Percentiles rank a stretch among this genome's conserved stretches.
These are phyloP conservation scores for Colletotrichum eremochloae DNA, from an alignment of 2,329 filamentous ascomycete genomes.

Conservation along the genomic window DNA sequence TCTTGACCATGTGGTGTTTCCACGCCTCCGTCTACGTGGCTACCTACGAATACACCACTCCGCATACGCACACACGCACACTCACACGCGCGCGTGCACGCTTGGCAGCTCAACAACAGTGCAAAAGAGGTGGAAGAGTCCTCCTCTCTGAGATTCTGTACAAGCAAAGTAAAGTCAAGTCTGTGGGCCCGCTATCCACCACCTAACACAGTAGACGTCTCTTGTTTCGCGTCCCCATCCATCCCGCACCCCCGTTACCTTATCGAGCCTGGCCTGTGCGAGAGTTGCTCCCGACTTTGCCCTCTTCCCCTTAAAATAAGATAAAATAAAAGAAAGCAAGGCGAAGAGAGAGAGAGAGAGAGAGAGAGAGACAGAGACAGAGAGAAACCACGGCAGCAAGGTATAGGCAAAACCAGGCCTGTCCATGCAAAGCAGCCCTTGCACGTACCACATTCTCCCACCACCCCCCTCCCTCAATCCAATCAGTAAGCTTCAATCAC, in stretches of 20 bases:
- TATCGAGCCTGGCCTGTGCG: not conserved
- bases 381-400: conserved; percentile 1
- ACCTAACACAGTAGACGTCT: not conserved
- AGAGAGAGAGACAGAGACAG: not conserved
- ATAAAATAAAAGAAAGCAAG: not conserved
- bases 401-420: conserved; percentile 18
- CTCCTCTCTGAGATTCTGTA: too few species aligned
- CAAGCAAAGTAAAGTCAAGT: not conserved
- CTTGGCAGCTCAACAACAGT: too few species aligned
- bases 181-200: not conserved
- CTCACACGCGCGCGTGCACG: not conserved
- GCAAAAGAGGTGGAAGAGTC: too few species aligned
- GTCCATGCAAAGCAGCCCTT: conserved; percentile 21
- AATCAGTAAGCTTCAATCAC: conserved; percentile 40
- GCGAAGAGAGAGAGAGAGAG: too few species aligned
- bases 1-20: conserved; percentile 24
- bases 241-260: not conserved
- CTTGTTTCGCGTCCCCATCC: not conserved
- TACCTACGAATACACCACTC: not conserved
- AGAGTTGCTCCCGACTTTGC: not conserved
- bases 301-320: not conserved
- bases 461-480: conserved; percentile 11
- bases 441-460: conserved; percentile 7
- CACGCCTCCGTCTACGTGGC: conserved; percentile 4
- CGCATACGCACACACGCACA: conserved; percentile 12